phyloP scores from a whole-genome alignment of 176 grass and related monocot genomes.

The Stipa capillata region DNA sequence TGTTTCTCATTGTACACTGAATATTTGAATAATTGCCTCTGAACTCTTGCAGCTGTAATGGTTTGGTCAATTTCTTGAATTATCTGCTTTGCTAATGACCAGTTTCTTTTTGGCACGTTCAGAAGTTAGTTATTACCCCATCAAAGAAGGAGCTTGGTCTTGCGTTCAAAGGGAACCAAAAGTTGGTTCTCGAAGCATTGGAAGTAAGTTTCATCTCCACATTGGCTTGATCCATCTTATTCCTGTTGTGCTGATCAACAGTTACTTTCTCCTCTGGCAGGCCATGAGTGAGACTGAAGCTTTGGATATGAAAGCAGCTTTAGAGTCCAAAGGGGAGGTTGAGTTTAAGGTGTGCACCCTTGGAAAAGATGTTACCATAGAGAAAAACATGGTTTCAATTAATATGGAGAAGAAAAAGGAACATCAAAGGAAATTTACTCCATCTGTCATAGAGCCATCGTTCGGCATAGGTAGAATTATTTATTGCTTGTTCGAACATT shows the following conservation, averaged over 20 bases:
- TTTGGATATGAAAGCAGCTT: slow-evolving; percentile 61
- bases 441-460: slow-evolving; percentile 94
- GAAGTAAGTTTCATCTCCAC: slow-evolving; percentile 49
- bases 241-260: background rate
- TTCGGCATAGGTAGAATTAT: slow-evolving; percentile 93
- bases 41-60: background rate
- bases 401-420: slow-evolving; percentile 86
- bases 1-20: background rate
- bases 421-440: slow-evolving; percentile 84
- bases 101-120: slow-evolving; percentile 23
- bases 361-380: slow-evolving; percentile 63
- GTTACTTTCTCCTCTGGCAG: slow-evolving; percentile 23
- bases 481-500: slow-evolving; percentile 84
- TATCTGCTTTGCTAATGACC: slow-evolving; percentile 10
- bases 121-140: slow-evolving; percentile 89
- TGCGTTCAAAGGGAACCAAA: slow-evolving; percentile 89
- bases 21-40: slow-evolving; percentile 8
- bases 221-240: background rate
- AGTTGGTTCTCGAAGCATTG: slow-evolving; percentile 80
- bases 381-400: slow-evolving; percentile 77
- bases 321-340: slow-evolving; percentile 69
- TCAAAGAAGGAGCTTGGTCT: slow-evolving; percentile 96
- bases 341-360: slow-evolving; percentile 84
- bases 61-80: background rate
- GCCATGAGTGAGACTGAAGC: slow-evolving; percentile 73